These are phyloP conservation scores for Aspergillus carbonarius DNA, from an alignment of 2,329 filamentous ascomycete genomes.

Conservation along the genomic window DNA sequence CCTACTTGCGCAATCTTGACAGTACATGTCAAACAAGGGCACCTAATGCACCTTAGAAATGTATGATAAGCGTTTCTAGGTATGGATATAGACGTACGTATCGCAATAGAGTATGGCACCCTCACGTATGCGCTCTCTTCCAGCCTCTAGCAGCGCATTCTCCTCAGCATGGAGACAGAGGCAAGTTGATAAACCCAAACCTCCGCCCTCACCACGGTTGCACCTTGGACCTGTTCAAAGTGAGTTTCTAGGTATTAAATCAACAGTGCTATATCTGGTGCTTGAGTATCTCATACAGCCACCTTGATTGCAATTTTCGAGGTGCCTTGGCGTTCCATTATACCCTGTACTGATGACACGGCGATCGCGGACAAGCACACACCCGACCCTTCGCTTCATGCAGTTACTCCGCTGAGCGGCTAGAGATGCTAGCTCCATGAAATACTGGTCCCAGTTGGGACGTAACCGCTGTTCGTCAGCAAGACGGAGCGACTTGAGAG, in stretches of 20 bases:
- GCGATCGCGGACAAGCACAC: constrained; percentile 81
- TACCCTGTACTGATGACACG: constrained; percentile 94
- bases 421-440: constrained; percentile 93
- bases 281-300: constrained; percentile 59
- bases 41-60: constrained; percentile 45
- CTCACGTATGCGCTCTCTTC: constrained; percentile 81
- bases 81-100: constrained; percentile 51
- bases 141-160: constrained; percentile 92
- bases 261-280: not conserved
- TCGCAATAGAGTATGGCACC: constrained; percentile 88
- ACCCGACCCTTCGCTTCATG: constrained; percentile 96
- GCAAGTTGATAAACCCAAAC: constrained; percentile 77
- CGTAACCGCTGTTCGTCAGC: constrained; percentile 75
- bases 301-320: constrained; percentile 88
- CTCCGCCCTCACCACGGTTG: constrained; percentile 70
- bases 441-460: constrained; percentile 94
- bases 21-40: constrained; percentile 93
- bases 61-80: not conserved
- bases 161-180: constrained; percentile 98
- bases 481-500: constrained; percentile 73
- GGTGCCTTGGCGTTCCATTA: constrained; percentile 89
- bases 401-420: constrained; percentile 91
- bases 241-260: constrained; percentile 1
- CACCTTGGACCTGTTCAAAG: constrained; percentile 61
- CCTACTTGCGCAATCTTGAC: constrained; percentile 98